These are phyloP conservation scores for Dittrichia graveolens DNA, from an alignment of 129 eudicot species.

Conservation along the genomic window DNA sequence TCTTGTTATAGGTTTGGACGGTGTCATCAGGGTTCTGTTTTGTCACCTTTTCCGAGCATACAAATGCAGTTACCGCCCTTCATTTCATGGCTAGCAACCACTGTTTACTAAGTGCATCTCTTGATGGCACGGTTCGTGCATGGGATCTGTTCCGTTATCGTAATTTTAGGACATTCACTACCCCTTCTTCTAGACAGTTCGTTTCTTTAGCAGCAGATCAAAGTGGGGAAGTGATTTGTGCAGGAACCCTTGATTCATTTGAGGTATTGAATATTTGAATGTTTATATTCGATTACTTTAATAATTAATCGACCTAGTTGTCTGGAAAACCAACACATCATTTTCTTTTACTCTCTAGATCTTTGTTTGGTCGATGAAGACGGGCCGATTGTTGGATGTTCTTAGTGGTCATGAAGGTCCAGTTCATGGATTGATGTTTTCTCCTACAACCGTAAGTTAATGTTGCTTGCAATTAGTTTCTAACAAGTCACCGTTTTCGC, in stretches of 20 bases:
- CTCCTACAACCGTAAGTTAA: constrained; percentile 80
- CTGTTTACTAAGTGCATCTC: constrained; percentile 85
- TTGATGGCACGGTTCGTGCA: constrained; percentile 98
- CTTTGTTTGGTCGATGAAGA: constrained; percentile 99
- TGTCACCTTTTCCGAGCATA: constrained; percentile 92
- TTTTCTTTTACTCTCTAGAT: constrained; percentile 43
- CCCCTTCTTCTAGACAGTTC: constrained; percentile 92
- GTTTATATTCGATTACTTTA: background rate
- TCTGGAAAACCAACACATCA: constrained; percentile 18
- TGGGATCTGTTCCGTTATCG: constrained; percentile 96
- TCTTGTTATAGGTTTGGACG: constrained; percentile 81
- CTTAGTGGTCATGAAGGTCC: constrained; percentile 99
- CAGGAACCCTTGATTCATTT: constrained; percentile 98
- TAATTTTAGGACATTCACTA: constrained; percentile 85
- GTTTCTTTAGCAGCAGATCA: constrained; percentile 94
- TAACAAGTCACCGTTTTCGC: background rate
- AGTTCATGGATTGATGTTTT: constrained; percentile 93
- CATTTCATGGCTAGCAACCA: constrained; percentile 89
- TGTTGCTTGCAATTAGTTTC: background rate
- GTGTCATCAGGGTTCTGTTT: constrained; percentile 93
- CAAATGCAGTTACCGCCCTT: constrained; percentile 96
- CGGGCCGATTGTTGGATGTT: constrained; percentile 83
- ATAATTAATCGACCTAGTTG: background rate
- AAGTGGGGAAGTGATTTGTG: constrained; percentile 99
- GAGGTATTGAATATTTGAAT: constrained; percentile 53